Percentiles rank a stretch among this genome's conserved stretches.
Conservation (phyloP, 192 early-diverging fungal species). For the Rhizoclosmatium sp. region DNA sequence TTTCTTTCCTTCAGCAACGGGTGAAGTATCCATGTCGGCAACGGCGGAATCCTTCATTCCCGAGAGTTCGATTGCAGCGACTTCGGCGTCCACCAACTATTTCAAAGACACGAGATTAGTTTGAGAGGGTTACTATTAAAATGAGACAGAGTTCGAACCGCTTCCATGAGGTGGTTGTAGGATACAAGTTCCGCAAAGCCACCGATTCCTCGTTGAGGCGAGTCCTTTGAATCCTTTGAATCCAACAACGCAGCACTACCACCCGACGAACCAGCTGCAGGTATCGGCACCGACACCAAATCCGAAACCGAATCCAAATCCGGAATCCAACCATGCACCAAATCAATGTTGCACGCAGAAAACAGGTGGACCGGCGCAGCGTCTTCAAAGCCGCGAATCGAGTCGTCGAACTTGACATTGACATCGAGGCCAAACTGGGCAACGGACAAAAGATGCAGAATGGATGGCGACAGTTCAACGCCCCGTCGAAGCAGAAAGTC, state of each 20-base stretch:
- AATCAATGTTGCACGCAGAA: constrained; percentile 75
- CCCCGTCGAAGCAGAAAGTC: constrained; percentile 70
- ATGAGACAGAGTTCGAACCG: constrained; percentile 66
- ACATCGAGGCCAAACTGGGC: constrained; percentile 76
- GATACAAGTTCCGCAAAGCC: constrained; percentile 3
- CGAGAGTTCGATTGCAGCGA: constrained; percentile 16
- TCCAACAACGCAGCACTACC: constrained; percentile 52
- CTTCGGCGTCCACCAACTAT: constrained; percentile 22
- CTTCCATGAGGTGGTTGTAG: constrained; percentile 86
- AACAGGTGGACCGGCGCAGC: constrained; percentile 42
- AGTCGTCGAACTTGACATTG: constrained; percentile 81
- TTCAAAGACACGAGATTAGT: not conserved
- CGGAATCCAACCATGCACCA: constrained; percentile 74
- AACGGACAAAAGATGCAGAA: constrained; percentile 54
- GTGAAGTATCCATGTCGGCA: not conserved
- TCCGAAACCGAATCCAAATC: constrained; percentile 87
- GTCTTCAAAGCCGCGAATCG: constrained; percentile 78
- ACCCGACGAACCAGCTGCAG: constrained; percentile 58
- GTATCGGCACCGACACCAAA: constrained; percentile 82
- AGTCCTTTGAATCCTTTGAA: not conserved
- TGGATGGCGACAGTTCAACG: not conserved
- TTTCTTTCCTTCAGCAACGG: not conserved
- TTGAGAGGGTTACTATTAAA: not conserved
- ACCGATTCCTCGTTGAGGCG: not conserved
- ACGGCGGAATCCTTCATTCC: not conserved